Conservation (phyloP, 257 asterid species). For the Cruciata laevipes region DNA sequence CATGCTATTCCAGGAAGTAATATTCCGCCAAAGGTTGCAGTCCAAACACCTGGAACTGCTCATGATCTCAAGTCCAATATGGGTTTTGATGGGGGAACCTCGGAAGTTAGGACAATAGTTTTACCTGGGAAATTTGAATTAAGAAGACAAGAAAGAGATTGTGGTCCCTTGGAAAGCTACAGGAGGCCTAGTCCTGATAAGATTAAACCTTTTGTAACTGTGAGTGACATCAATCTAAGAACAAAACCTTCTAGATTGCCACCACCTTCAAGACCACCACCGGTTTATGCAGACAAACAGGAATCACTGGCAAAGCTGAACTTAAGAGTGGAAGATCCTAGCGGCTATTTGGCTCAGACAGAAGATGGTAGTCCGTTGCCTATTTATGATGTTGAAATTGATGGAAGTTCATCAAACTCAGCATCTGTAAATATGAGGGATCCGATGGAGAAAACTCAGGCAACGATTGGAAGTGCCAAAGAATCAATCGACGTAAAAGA, state of each 20-base stretch:
- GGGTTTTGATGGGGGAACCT: slow-evolving; percentile 24
- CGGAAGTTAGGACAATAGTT: slow-evolving; percentile 26
- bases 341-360: slow-evolving; percentile 35
- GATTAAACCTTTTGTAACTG: slow-evolving; percentile 52
- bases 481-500: slow-evolving; percentile 30
- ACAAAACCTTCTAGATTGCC: slow-evolving; percentile 82
- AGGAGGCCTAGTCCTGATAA: slow-evolving; percentile 20
- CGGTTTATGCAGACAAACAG: slow-evolving; percentile 42
- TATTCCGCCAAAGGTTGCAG: slow-evolving; percentile 34
- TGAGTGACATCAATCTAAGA: slow-evolving; percentile 68
- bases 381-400: slow-evolving; percentile 50
- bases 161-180: slow-evolving; percentile 22
- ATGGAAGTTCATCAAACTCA: slow-evolving; percentile 30
- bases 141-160: slow-evolving; percentile 22
- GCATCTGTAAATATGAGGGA: slow-evolving; percentile 21
- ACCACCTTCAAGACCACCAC: slow-evolving; percentile 94
- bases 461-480: slow-evolving; percentile 28
- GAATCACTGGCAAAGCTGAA: slow-evolving; percentile 24
- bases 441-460: slow-evolving; percentile 35
- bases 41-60: slow-evolving; percentile 18
- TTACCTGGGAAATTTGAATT: slow-evolving; percentile 24
- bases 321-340: slow-evolving; percentile 32
- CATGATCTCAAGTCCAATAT: slow-evolving; percentile 27
- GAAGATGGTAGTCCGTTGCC: slow-evolving; percentile 33
- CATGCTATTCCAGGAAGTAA: slow-evolving; percentile 45